Evolutionary conservation across 139 green algal species (phyloP), one percentile per base, ranked within the genome.

Genomic region (Spirogloea muscicola): DNA sequence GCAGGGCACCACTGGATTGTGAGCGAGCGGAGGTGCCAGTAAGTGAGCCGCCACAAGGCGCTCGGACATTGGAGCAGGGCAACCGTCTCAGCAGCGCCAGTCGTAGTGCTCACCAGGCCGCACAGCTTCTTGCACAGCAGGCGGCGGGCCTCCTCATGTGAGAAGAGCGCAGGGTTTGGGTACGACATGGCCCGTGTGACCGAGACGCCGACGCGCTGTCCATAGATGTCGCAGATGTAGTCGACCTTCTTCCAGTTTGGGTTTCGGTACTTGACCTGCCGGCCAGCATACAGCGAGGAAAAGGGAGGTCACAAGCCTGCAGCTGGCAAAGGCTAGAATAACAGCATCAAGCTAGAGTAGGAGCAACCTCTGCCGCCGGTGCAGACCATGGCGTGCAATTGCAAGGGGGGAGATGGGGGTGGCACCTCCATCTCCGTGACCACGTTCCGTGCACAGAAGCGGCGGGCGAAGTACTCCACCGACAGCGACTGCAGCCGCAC

Each of bases 371-470:
- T n/a, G n/a, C n/a, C n/a, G n/a, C n/a, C n/a, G n/a, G n/a, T n/a
- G n/a, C n/a, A n/a, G n/a, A n/a, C n/a, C n/a, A n/a, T n/a, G n/a
- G n/a, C n/a, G n/a, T n/a, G n/a, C n/a, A n/a, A n/a, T n/a, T n/a
- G n/a, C n/a, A n/a, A n/a, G n/a, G n/a, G n/a, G n/a, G n/a, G n/a
- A n/a, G n/a, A n/a, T n/a, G n/a, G n/a, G n/a, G n/a, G n/a, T n/a
- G n/a, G n/a, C n/a, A 80, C 72, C 72, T 80, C 72, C 72, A 80
- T 80, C 63, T 80, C 72, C 18, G 63, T 70, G 9, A 80, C 37
- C 49, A 80, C 68, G 71, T 76, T 80, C 18, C n/a, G 48, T 18
- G 66, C 72, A 6, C 65, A 33, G 21, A 80, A 80, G 2, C 25
- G 36, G n/a, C 65, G 38, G 9, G 49, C 64, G 3, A 80, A 80